Conservation (phyloP, 129 eudicot genomes). For the Flaveria sonorensis region DNA sequence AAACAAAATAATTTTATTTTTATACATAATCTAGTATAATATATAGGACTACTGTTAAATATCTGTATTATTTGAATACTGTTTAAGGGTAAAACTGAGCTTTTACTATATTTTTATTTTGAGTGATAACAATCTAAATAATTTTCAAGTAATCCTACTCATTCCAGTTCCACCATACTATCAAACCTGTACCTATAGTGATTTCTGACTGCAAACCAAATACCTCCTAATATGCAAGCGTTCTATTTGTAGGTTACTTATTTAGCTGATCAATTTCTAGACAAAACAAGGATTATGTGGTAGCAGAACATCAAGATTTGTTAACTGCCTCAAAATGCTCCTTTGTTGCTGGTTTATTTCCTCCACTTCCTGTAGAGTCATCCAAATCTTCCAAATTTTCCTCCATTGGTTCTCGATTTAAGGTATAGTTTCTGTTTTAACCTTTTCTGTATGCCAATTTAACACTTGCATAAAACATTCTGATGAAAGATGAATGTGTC, state of each 20-base stretch:
- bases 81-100: background rate
- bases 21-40: background rate
- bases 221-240: slow-evolving; percentile 30
- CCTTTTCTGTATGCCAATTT: background rate
- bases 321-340: slow-evolving; percentile 84
- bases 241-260: slow-evolving; percentile 69
- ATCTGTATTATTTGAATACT: background rate
- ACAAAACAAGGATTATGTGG: slow-evolving; percentile 99
- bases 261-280: slow-evolving; percentile 89
- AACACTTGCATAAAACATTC: background rate
- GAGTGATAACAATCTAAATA: background rate
- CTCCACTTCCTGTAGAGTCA: slow-evolving; percentile 84
- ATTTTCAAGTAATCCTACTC: background rate
- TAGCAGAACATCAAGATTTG: slow-evolving; percentile 97
- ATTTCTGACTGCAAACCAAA: slow-evolving; percentile 1
- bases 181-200: background rate
- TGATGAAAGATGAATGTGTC: slow-evolving; percentile 30
- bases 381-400: slow-evolving; percentile 97
- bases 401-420: slow-evolving; percentile 95
- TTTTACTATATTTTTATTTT: background rate
- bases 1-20: background rate
- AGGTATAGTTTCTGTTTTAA: slow-evolving; percentile 45
- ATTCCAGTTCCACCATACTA: background rate
- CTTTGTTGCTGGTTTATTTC: slow-evolving; percentile 95
- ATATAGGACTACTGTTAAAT: background rate